phyloP scores from a whole-genome alignment of 176 grass and related monocot species.

The Luzula sylvatica region DNA sequence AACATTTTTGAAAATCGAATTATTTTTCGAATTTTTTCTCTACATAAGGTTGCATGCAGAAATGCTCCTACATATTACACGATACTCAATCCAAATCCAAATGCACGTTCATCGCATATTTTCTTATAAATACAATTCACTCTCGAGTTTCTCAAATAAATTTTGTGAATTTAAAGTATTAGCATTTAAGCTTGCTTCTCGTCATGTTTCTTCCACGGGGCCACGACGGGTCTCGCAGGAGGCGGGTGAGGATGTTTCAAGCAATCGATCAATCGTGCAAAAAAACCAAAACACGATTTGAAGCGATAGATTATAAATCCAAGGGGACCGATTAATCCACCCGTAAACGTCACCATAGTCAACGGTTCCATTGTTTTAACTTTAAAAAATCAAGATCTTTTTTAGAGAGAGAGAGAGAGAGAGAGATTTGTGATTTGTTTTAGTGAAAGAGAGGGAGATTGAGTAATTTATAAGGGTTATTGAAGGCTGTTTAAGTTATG shows the following conservation, averaged over 20 bases:
- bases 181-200: constrained; percentile 2
- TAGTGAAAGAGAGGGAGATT: not conserved
- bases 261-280: constrained; percentile 24
- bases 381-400: not conserved
- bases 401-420: not conserved
- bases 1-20: too few species aligned
- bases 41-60: too few species aligned
- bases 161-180: too few species aligned
- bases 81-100: not conserved
- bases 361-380: constrained; percentile 24
- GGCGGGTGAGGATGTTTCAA: constrained; percentile 28
- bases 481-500: not conserved
- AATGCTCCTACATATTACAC: not conserved
- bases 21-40: too few species aligned
- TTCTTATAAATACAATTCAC: not conserved
- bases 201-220: constrained; percentile 19
- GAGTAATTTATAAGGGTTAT: not conserved
- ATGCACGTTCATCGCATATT: not conserved
- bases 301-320: constrained; percentile 22
- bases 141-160: not conserved
- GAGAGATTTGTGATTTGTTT: not conserved
- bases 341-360: constrained; percentile 22
- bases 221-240: constrained; percentile 2
- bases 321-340: constrained; percentile 14
- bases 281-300: not conserved